These are phyloP conservation scores for Galerina marginata DNA, from an alignment of 768 basidiomycete species.

Conservation along the genomic window DNA sequence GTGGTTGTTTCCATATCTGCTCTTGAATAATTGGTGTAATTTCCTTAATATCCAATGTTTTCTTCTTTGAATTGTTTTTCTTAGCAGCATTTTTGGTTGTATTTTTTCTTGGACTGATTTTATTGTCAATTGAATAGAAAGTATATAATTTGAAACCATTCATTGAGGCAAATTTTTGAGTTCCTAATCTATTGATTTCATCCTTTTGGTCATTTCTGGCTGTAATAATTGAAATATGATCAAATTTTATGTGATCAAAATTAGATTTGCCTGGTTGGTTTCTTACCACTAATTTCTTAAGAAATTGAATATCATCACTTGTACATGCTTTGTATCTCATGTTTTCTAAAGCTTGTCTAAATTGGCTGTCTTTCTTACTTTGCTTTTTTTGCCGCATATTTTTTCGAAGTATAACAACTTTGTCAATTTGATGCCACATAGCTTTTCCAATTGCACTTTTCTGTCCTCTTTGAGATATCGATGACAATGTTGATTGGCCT, in stretches of 20 bases:
- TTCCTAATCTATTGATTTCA: constrained; percentile 32
- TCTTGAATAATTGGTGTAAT: background rate
- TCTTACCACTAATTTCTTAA: constrained; percentile 36
- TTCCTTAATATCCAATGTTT: background rate
- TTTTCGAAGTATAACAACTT: constrained; percentile 35
- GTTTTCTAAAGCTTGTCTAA: constrained; percentile 25
- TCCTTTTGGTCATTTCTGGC: constrained; percentile 34
- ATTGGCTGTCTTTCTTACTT: constrained; percentile 15
- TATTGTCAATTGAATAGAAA: constrained; percentile 39
- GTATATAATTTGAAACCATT: constrained; percentile 24
- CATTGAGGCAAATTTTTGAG: constrained; percentile 36
- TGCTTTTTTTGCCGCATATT: constrained; percentile 36
- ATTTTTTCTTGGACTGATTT: too few species aligned
- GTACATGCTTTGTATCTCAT: constrained; percentile 36
- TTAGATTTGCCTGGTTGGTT: constrained; percentile 18
- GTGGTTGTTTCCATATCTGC: background rate
- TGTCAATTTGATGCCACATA: constrained; percentile 38
- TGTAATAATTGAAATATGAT: constrained; percentile 39
- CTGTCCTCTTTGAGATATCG: too few species aligned
- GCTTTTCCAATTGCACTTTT: too few species aligned
- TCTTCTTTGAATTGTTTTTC: background rate
- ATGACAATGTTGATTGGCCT: too few species aligned
- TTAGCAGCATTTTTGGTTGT: background rate
- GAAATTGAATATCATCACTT: constrained; percentile 29
- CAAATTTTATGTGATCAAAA: background rate